phyloP scores from a whole-genome alignment of 192 early-diverging fungal genomes.

The Umbelopsis isabellina region DNA sequence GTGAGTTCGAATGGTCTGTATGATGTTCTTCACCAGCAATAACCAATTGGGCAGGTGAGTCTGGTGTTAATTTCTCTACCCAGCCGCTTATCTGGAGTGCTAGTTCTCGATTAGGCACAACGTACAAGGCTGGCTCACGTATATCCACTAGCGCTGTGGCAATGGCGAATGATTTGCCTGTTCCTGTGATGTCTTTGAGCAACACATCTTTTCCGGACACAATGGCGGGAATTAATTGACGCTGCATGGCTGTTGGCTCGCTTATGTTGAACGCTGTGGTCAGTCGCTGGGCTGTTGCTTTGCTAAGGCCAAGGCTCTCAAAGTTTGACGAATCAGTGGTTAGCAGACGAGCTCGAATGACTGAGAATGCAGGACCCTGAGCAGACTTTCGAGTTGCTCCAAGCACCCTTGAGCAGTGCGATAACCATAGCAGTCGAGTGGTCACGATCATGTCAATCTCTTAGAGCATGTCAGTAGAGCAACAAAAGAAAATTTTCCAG shows the following conservation, averaged over 20 bases:
- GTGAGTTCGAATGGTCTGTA: conserved; percentile 40
- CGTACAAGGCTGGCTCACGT: conserved; percentile 32
- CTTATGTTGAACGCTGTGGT: conserved; percentile 32
- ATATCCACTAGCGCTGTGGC: conserved; percentile 46
- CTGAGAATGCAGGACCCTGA: too few relatives aligned
- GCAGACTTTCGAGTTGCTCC: too few relatives aligned
- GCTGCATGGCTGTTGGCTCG: conserved; percentile 49
- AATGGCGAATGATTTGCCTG: conserved; percentile 61
- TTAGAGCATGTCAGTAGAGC: too few relatives aligned
- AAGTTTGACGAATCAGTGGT: neutral
- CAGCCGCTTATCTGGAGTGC: conserved; percentile 52
- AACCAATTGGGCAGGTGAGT: neutral
- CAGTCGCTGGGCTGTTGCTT: conserved; percentile 26
- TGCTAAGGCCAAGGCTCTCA: conserved; percentile 24
- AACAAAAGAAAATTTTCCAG: too few relatives aligned
- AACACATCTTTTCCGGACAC: conserved; percentile 47
- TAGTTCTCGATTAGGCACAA: conserved; percentile 59
- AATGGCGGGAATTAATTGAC: conserved; percentile 46
- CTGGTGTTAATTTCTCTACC: conserved; percentile 40
- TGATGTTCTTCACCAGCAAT: conserved; percentile 32
- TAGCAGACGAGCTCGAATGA: neutral
- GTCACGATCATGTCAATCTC: too few relatives aligned
- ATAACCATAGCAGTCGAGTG: too few relatives aligned
- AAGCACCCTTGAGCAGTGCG: too few relatives aligned
- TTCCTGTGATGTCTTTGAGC: conserved; percentile 55